These are phyloP conservation scores for Globisporangium yorkense DNA, from an alignment of 352 stramenopile species.

Conservation along the genomic window DNA sequence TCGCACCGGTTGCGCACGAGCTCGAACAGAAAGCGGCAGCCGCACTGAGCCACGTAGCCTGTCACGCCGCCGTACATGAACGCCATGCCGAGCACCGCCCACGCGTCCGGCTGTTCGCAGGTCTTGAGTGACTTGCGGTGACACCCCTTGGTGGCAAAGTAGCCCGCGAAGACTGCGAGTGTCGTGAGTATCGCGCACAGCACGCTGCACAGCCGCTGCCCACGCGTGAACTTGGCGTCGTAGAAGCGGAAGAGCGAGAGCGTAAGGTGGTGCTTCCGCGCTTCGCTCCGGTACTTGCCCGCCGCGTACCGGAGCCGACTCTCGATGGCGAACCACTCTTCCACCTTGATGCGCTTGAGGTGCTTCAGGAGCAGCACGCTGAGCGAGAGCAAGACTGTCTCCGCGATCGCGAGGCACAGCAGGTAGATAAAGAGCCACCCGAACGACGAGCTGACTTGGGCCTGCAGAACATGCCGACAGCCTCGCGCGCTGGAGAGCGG, in stretches of 20 bases:
- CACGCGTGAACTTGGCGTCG: slow-evolving; percentile 55
- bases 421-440: slow-evolving; percentile 41
- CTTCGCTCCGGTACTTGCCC: slow-evolving; percentile 45
- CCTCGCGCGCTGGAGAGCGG: slow-evolving; percentile 28
- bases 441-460: slow-evolving; percentile 32
- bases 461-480: slow-evolving; percentile 25
- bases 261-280: slow-evolving; percentile 33
- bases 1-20: slow-evolving; percentile 57
- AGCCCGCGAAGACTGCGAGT: slow-evolving; percentile 37
- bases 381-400: slow-evolving; percentile 21
- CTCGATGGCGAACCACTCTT: slow-evolving; percentile 44
- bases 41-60: slow-evolving; percentile 33
- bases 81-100: slow-evolving; percentile 35
- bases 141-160: slow-evolving; percentile 54
- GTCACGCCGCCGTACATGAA: slow-evolving; percentile 52
- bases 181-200: slow-evolving; percentile 37
- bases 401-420: slow-evolving; percentile 24
- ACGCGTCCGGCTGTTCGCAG: slow-evolving; percentile 47
- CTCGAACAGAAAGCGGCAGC: slow-evolving; percentile 36
- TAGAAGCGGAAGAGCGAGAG: slow-evolving; percentile 44
- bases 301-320: slow-evolving; percentile 45
- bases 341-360: slow-evolving; percentile 23
- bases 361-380: slow-evolving; percentile 21
- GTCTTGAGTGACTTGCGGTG: slow-evolving; percentile 50
- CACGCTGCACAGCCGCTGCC: slow-evolving; percentile 45